Evolutionary conservation across 1,284 basidiomycete species (phyloP), one percentile per base, ranked within the genome.

Genomic region (Malassezia cuniculi): DNA sequence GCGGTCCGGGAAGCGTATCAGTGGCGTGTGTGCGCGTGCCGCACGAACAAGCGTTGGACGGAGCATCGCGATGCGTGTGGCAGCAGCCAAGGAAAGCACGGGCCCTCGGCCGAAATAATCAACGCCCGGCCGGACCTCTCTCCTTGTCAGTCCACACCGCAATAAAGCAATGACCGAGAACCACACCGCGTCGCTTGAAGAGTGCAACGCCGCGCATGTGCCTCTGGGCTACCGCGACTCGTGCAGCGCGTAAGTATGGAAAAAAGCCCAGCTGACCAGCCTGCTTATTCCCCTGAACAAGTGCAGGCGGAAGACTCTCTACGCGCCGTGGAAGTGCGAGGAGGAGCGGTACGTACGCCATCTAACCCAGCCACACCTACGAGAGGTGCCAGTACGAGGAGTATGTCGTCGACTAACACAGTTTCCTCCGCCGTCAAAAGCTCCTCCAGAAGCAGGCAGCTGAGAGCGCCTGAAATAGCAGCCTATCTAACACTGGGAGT

Each of bases 151-250:
- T 15, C 28, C 10, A 30, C 10, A 30, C 10, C 8, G 28, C 8
- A 30, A 12, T 16, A 39, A 25, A 11, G 16, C 28, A 17, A 44
- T 39, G 41, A 34, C 33, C 27, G 27, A 36, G 25, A 26, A 45
- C 41, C 57, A 64, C 35, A 81, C 80, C 38, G 85, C 86, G 35
- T 84, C 85, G 24, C 80, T 85, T 64, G 73, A 76, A 48, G 82
- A 89, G 69, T 75, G 85, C 67, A 82, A 83, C 69, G 74, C 76
- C 6, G 74, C 81, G 46, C 74, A 73, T 48, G 74, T 89, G 17
- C 86, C 86, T 6, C 54, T 90, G 7, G 80, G 75, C 9, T 93
- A 82, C 79, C 74, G 86, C 60, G 86, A 93, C 70, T 77, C 80
- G 54, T 93, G 86, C 70, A 89, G 85, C 55, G 78, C 85, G 86